A percentile compares a stretch with the other conserved stretches of the same genome.
phyloP scores from a whole-genome alignment of 1,284 basidiomycete species.

The Sporisorium graminicola region DNA sequence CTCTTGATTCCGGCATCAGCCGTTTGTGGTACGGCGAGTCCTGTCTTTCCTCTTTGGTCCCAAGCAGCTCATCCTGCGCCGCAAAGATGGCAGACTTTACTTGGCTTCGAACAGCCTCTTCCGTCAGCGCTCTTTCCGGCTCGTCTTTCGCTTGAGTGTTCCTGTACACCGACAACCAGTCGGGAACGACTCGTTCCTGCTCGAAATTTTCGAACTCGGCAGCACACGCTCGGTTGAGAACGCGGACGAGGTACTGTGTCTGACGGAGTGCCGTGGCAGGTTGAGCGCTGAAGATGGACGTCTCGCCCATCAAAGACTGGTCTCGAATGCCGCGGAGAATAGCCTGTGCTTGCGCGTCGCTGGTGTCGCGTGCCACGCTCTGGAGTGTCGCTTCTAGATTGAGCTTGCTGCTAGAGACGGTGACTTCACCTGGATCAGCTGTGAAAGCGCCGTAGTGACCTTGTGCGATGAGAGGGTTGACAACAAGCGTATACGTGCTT shows the following conservation, averaged over 20 bases:
- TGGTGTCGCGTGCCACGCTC: slow-evolving; percentile 19
- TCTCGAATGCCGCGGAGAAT: slow-evolving; percentile 6
- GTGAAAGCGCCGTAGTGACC: slow-evolving; percentile 20
- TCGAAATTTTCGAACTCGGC: slow-evolving; percentile 17
- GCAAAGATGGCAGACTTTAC: slow-evolving; percentile 1
- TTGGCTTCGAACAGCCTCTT: background rate
- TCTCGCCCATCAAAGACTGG: background rate
- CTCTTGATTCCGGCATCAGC: background rate
- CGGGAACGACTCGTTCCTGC: background rate
- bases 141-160: background rate
- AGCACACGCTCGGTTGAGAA: slow-evolving; percentile 33
- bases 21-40: background rate
- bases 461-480: slow-evolving; percentile 21
- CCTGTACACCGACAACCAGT: slow-evolving; percentile 7
- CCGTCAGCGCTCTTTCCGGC: background rate
- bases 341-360: slow-evolving; percentile 7
- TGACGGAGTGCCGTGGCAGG: slow-evolving; percentile 19
- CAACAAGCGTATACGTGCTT: slow-evolving; percentile 26
- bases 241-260: slow-evolving; percentile 41
- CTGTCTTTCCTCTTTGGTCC: slow-evolving; percentile 8
- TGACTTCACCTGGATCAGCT: background rate
- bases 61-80: slow-evolving; percentile 22
- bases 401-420: slow-evolving; percentile 11
- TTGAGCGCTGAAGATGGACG: slow-evolving; percentile 1
- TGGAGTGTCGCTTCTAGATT: slow-evolving; percentile 23